Evolutionary conservation across 768 basidiomycete genomes (phyloP).

Genomic region (Epithele typhae): DNA sequence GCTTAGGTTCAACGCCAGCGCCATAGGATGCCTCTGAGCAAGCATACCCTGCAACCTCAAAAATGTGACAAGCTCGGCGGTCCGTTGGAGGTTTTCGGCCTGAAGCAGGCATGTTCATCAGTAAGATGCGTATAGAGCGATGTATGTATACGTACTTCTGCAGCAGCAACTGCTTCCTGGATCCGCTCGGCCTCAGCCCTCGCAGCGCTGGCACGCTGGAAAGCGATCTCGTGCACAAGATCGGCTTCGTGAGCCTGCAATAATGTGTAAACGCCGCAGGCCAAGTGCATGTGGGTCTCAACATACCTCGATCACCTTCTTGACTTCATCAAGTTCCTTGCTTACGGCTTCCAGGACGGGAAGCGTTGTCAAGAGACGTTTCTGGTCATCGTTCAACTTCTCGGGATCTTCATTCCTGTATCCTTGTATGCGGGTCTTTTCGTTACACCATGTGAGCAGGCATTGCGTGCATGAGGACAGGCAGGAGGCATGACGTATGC

Average conservation of each 20-base stretch:
- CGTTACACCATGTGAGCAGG: neutral
- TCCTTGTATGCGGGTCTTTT: slow-evolving; percentile 64
- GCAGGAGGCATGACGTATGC: slow-evolving; percentile 12
- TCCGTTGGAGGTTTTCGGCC: slow-evolving; percentile 40
- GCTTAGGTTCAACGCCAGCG: slow-evolving; percentile 39
- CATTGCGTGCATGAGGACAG: neutral
- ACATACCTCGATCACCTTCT: slow-evolving; percentile 76
- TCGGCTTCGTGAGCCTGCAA: slow-evolving; percentile 62
- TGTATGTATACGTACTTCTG: slow-evolving; percentile 40
- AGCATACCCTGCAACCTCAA: slow-evolving; percentile 54
- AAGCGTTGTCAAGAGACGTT: slow-evolving; percentile 64
- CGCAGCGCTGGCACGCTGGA: slow-evolving; percentile 53
- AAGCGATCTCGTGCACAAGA: slow-evolving; percentile 47
- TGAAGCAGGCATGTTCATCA: slow-evolving; percentile 22
- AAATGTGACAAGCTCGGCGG: slow-evolving; percentile 51
- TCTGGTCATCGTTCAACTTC: slow-evolving; percentile 88
- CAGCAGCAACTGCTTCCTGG: slow-evolving; percentile 48
- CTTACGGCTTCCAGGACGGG: slow-evolving; percentile 72
- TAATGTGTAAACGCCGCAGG: too few species aligned
- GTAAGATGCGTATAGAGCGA: neutral
- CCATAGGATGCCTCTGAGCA: slow-evolving; percentile 38
- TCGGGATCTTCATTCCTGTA: slow-evolving; percentile 66
- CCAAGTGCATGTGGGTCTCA: too few species aligned
- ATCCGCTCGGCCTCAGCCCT: slow-evolving; percentile 52
- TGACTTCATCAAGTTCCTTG: slow-evolving; percentile 81